A percentile compares a stretch with the other conserved stretches of the same genome.
Conservation (phyloP, 129 eudicot species). For the Smallanthus sonchifolius region DNA sequence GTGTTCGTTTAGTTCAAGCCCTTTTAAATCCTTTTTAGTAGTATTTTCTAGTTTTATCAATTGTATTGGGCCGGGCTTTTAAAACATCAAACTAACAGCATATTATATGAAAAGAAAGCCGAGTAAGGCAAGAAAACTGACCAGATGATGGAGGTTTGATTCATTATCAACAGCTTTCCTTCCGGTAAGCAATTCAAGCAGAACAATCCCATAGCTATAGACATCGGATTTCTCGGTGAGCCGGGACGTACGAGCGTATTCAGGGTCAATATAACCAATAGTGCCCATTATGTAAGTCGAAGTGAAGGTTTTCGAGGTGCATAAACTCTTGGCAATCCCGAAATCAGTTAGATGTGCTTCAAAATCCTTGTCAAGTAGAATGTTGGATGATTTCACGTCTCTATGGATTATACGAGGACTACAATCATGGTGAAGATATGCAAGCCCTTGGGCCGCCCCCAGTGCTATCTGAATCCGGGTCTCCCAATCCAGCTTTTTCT, state of each 20-base stretch:
- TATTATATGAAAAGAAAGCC: background rate
- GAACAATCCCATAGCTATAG: conserved; percentile 89
- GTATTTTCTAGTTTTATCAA: background rate
- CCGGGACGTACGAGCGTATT: conserved; percentile 96
- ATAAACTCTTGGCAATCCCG: conserved; percentile 91
- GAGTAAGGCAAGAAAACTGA: conserved; percentile 33
- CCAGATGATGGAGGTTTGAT: conserved; percentile 94
- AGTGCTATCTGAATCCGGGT: conserved; percentile 80
- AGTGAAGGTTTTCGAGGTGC: conserved; percentile 73
- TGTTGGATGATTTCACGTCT: conserved; percentile 94
- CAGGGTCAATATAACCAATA: conserved; percentile 97
- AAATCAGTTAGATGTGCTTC: conserved; percentile 98
- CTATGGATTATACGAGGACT: conserved; percentile 96
- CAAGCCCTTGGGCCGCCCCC: conserved; percentile 97
- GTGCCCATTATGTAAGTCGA: conserved; percentile 96
- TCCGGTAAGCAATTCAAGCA: conserved; percentile 90
- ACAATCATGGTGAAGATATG: conserved; percentile 96
- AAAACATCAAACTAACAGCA: background rate
- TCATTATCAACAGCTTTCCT: conserved; percentile 94
- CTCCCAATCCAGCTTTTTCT: conserved; percentile 86
- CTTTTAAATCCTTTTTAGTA: background rate
- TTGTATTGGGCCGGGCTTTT: background rate
- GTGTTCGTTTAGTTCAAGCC: too few relatives aligned
- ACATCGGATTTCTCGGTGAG: conserved; percentile 97
- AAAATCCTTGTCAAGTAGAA: conserved; percentile 76